A percentile compares a stretch with the other conserved stretches of the same genome.
These are phyloP conservation scores for Magnaporthales sp. DNA, from an alignment of 2,329 filamentous ascomycete species.

Conservation along the genomic window DNA sequence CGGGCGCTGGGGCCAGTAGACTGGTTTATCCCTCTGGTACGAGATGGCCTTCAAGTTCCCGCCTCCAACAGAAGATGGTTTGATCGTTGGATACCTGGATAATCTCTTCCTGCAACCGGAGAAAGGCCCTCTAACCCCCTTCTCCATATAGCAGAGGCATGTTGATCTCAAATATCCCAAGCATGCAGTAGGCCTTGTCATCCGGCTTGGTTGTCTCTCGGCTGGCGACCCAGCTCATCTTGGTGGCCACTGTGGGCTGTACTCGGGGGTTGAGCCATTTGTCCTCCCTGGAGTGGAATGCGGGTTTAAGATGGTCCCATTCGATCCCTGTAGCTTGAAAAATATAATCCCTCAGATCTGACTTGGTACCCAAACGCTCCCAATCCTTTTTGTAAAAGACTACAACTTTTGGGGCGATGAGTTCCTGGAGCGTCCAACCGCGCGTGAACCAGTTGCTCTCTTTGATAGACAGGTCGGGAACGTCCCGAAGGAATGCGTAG, in stretches of 20 bases:
- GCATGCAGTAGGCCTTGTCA: slow-evolving; percentile 16
- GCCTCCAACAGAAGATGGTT: background rate
- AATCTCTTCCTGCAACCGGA: slow-evolving; percentile 14
- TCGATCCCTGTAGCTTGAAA: background rate
- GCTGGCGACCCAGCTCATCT: slow-evolving; percentile 17
- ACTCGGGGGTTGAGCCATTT: background rate
- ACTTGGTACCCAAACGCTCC: slow-evolving; percentile 10
- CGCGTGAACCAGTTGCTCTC: slow-evolving; percentile 13
- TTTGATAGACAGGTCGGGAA: background rate
- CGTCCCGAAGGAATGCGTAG: slow-evolving; percentile 14
- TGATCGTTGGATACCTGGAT: background rate
- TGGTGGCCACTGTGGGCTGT: slow-evolving; percentile 8
- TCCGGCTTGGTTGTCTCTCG: slow-evolving; percentile 12
- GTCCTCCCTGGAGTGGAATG: background rate
- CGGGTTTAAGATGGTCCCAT: background rate
- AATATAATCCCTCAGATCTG: background rate
- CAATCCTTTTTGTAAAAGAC: slow-evolving; percentile 12
- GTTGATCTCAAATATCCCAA: slow-evolving; percentile 17
- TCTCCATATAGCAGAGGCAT: slow-evolving; percentile 19
- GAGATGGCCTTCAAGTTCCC: background rate
- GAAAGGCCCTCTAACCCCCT: slow-evolving; percentile 11
- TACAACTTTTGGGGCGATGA: slow-evolving; percentile 11
- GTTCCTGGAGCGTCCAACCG: slow-evolving; percentile 15
- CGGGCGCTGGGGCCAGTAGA: background rate
- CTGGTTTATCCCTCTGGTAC: background rate